Evolutionary conservation across 1,139 yeast genomes (phyloP).

Genomic region (Wickerhamiella infanticola): DNA sequence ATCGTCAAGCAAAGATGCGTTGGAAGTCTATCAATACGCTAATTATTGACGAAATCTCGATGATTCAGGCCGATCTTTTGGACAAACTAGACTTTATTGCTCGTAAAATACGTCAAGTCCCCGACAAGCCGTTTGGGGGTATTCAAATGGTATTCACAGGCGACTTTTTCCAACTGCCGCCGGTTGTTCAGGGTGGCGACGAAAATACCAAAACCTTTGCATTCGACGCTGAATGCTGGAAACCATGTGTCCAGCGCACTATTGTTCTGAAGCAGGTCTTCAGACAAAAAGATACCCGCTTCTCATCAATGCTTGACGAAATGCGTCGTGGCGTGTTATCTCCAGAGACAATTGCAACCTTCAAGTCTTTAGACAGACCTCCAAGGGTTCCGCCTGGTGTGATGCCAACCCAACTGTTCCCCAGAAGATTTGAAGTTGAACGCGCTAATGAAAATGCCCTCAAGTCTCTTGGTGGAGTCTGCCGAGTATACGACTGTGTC

Average conservation of each 20-base stretch:
- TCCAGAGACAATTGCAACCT: constrained; percentile 37
- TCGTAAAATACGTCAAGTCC: constrained; percentile 33
- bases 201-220: constrained; percentile 36
- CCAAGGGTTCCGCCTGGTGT: constrained; percentile 50
- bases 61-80: constrained; percentile 66
- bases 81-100: constrained; percentile 60
- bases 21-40: constrained; percentile 54
- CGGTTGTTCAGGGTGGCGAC: constrained; percentile 30
- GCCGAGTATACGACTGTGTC: constrained; percentile 39
- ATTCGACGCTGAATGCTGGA: constrained; percentile 70
- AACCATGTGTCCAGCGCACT: constrained; percentile 43
- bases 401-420: constrained; percentile 72
- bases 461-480: constrained; percentile 27
- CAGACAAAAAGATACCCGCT: constrained; percentile 74
- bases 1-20: constrained; percentile 36
- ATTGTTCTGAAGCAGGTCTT: constrained; percentile 68
- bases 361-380: constrained; percentile 40
- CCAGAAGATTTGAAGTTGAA: constrained; percentile 77
- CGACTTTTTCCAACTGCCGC: constrained; percentile 84
- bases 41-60: constrained; percentile 75
- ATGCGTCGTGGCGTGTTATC: constrained; percentile 63
- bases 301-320: constrained; percentile 75
- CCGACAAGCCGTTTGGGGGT: constrained; percentile 62
- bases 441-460: constrained; percentile 40
- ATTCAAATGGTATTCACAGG: constrained; percentile 76